phyloP scores from a whole-genome alignment of 139 green algal species.

The Coccomyxa sp. region DNA sequence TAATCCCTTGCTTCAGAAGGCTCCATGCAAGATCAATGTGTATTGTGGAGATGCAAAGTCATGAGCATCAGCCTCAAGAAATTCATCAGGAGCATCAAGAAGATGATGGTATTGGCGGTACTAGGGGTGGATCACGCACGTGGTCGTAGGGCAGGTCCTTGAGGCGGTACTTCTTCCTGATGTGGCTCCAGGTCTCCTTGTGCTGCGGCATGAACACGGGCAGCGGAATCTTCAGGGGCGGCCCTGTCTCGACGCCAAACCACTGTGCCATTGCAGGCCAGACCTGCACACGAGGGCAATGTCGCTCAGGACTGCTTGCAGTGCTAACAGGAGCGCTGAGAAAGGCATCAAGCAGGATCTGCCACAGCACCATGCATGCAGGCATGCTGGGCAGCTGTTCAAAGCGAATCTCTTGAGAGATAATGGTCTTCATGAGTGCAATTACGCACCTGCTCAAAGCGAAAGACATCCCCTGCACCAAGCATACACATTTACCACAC shows the following conservation, averaged over 20 bases:
- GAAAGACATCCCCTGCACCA: not conserved
- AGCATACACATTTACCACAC: not conserved
- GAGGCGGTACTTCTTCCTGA: not conserved
- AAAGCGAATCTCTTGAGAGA: not conserved
- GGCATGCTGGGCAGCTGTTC: not conserved
- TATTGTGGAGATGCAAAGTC: not conserved
- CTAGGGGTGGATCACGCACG: too few species aligned
- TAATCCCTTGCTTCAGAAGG: too few species aligned
- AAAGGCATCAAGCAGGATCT: not conserved
- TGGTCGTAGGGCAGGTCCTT: not conserved
- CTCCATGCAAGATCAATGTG: too few species aligned
- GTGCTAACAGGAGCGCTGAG: too few species aligned
- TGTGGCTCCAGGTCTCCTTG: not conserved
- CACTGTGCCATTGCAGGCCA: not conserved
- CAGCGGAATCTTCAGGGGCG: not conserved
- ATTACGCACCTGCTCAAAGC: slow-evolving; percentile 1
- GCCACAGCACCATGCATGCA: not conserved
- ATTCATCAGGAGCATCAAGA: not conserved
- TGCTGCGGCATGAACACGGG: slow-evolving; percentile 2
- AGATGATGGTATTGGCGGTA: not conserved
- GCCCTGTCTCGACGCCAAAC: not conserved
- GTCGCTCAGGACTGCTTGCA: not conserved
- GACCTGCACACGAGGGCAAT: not conserved
- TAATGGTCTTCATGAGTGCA: too few species aligned
- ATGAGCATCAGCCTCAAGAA: not conserved